phyloP scores from a whole-genome alignment of 768 basidiomycete species.

The Obba rivulosa region DNA sequence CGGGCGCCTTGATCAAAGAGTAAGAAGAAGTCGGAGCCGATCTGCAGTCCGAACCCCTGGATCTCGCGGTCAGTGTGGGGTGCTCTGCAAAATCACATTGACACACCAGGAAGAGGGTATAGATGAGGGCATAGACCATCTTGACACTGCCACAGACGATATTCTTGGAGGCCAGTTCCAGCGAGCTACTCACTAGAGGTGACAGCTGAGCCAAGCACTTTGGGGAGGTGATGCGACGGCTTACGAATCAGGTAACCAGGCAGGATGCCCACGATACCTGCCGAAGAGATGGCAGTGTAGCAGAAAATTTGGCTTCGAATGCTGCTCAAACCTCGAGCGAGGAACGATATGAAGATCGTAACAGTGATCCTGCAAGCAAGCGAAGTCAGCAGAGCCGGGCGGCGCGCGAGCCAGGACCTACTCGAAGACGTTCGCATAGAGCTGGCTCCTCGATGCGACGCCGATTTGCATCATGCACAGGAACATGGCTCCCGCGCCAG shows the following conservation, averaged over 20 bases:
- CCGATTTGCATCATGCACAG: conserved; percentile 67
- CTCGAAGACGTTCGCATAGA: conserved; percentile 94
- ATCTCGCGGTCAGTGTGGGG: background rate
- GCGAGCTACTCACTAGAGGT: conserved; percentile 64
- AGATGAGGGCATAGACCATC: conserved; percentile 87
- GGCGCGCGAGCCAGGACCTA: conserved; percentile 35
- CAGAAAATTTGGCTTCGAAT: conserved; percentile 78
- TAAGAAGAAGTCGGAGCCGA: conserved; percentile 77
- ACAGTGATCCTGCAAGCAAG: conserved; percentile 59
- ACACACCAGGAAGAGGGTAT: conserved; percentile 62
- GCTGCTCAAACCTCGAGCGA: conserved; percentile 76
- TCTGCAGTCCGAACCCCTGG: conserved; percentile 73
- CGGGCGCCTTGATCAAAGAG: conserved; percentile 59
- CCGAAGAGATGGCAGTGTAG: conserved; percentile 86
- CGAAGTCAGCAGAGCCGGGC: conserved; percentile 8
- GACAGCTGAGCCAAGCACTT: background rate
- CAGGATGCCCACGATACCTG: conserved; percentile 82
- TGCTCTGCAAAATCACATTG: background rate
- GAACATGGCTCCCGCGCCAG: conserved; percentile 62
- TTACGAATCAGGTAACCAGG: conserved; percentile 83
- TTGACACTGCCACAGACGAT: conserved; percentile 81
- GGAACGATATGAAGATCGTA: conserved; percentile 75
- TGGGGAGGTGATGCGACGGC: conserved; percentile 18
- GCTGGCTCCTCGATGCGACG: conserved; percentile 67
- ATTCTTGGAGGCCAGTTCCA: conserved; percentile 82